A percentile compares a stretch with the other conserved stretches of the same genome.
Evolutionary conservation across 2,329 filamentous ascomycete genomes (phyloP).

Genomic region (Colletotrichum tofieldiae): DNA sequence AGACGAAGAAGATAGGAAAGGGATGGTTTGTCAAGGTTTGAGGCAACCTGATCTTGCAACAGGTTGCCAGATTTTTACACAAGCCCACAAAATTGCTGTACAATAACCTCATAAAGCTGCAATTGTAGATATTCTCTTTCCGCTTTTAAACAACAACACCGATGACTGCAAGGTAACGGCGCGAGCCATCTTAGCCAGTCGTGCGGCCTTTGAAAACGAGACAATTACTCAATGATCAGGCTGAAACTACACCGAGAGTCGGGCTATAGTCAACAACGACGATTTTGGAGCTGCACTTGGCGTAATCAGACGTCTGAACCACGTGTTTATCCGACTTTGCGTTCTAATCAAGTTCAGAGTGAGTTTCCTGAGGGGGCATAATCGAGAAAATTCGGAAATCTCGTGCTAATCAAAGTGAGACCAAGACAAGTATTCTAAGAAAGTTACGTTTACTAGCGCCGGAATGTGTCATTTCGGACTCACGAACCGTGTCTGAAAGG

Average conservation of each 20-base stretch:
- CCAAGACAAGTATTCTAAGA: not conserved
- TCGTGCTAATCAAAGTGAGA: not conserved
- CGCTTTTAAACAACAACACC: not conserved
- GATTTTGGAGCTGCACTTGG: not conserved
- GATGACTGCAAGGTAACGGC: not conserved
- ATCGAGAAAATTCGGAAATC: not conserved
- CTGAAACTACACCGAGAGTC: not conserved
- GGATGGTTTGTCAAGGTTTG: slow-evolving; percentile 60
- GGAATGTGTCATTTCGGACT: no score
- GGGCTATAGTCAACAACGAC: not conserved
- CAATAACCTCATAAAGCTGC: not conserved
- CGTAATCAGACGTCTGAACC: not conserved
- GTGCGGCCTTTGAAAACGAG: not conserved
- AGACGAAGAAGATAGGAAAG: slow-evolving; percentile 55
- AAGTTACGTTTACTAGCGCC: not conserved
- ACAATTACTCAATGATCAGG: not conserved
- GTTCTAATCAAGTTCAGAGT: not conserved
- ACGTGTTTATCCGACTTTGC: not conserved
- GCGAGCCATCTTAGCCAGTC: not conserved
- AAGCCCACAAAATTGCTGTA: not conserved
- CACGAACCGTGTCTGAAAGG: no score
- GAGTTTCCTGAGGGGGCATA: not conserved
- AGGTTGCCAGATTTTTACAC: no score
- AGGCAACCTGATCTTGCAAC: not conserved
- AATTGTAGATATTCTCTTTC: not conserved